phyloP scores from a whole-genome alignment of 2,329 filamentous ascomycete genomes.

The Tolypocladium tundrense region DNA sequence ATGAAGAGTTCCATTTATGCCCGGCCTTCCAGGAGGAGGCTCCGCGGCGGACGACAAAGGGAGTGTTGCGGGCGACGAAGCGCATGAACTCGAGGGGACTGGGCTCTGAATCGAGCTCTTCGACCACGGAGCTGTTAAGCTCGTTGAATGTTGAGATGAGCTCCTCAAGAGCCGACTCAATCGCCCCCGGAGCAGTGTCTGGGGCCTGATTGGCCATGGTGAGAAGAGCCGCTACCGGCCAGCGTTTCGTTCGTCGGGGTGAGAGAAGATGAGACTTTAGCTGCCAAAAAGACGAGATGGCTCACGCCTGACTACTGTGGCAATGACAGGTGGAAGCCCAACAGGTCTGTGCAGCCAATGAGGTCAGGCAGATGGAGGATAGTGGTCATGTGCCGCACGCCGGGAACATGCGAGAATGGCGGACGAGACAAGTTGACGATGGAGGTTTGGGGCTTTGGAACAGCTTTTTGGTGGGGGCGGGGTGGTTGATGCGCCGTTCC shows the following conservation, averaged over 20 bases:
- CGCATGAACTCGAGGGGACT: conserved; percentile 73
- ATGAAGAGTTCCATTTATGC: conserved; percentile 50
- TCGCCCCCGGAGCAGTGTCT: neutral
- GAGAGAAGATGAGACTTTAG: neutral
- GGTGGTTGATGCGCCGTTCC: neutral
- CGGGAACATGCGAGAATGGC: neutral
- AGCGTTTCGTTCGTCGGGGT: neutral
- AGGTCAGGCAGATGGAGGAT: neutral
- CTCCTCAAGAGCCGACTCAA: conserved; percentile 19
- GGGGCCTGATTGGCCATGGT: neutral
- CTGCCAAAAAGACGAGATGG: too few species aligned
- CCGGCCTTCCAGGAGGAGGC: conserved; percentile 54
- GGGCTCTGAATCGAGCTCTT: conserved; percentile 54
- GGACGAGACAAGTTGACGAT: neutral
- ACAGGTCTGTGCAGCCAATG: neutral
- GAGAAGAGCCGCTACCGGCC: neutral
- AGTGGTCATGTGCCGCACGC: neutral
- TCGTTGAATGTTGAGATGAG: conserved; percentile 64
- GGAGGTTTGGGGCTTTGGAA: neutral
- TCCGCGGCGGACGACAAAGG: conserved; percentile 59
- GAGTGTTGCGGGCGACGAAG: conserved; percentile 62
- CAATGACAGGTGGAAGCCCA: neutral
- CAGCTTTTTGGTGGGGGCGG: neutral
- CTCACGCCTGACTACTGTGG: neutral
- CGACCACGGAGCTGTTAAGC: conserved; percentile 51